These are phyloP conservation scores for Ocimum tenuiflorum DNA, from an alignment of 257 asterid species.

Conservation along the genomic window DNA sequence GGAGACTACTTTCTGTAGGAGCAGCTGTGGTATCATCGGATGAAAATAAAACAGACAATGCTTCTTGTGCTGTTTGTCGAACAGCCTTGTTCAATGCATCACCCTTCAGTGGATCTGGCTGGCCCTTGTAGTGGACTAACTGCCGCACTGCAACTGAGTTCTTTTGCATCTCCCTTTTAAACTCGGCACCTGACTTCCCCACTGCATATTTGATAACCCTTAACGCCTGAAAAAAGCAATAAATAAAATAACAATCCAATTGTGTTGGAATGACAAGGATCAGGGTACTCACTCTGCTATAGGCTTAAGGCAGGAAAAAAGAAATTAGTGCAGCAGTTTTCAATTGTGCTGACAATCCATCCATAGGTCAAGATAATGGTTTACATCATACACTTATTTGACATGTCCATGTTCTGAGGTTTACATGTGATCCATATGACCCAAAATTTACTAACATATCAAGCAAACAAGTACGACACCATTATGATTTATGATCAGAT, in stretches of 20 bases:
- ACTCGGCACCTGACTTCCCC: constrained; percentile 90
- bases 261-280: not conserved
- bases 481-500: not conserved
- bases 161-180: constrained; percentile 95
- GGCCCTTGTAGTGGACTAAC: constrained; percentile 88
- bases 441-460: not conserved
- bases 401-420: not conserved
- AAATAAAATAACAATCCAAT: not conserved
- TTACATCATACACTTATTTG: not conserved
- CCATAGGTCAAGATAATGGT: not conserved
- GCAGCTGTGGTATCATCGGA: constrained; percentile 68
- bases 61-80: constrained; percentile 94
- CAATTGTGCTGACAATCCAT: not conserved
- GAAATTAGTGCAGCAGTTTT: not conserved
- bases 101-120: constrained; percentile 88
- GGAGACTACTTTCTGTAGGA: constrained; percentile 58
- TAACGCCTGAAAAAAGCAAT: constrained; percentile 49
- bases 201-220: constrained; percentile 82
- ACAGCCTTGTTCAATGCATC: constrained; percentile 91
- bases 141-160: constrained; percentile 82
- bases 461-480: not conserved
- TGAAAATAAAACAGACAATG: constrained; percentile 76
- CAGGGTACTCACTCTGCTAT: not conserved
- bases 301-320: not conserved
- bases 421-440: not conserved